Percentiles rank a stretch among this genome's conserved stretches.
phyloP scores from a whole-genome alignment of 768 basidiomycete species.

The Panellus pusillus region DNA sequence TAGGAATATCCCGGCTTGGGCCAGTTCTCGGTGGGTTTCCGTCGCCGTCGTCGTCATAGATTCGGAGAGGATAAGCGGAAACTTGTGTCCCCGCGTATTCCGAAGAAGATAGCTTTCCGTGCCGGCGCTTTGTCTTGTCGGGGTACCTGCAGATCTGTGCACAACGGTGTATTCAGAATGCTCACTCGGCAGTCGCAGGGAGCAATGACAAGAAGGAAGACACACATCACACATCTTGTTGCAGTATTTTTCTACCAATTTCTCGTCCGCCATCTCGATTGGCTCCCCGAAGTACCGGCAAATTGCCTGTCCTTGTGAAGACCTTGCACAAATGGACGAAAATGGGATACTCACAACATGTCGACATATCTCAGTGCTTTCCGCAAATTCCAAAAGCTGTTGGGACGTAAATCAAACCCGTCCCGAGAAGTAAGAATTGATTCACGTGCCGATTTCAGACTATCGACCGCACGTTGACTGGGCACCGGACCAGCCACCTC shows the following conservation, averaged over 20 bases:
- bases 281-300: constrained; percentile 81
- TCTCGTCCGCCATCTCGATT: constrained; percentile 50
- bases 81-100: constrained; percentile 30
- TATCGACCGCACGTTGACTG: constrained; percentile 66
- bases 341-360: constrained; percentile 57
- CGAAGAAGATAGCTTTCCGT: constrained; percentile 47
- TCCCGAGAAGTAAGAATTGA: neutral
- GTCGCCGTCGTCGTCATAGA: constrained; percentile 11
- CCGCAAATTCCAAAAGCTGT: constrained; percentile 51
- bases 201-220: neutral
- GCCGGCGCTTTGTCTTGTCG: constrained; percentile 55
- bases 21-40: constrained; percentile 20
- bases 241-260: constrained; percentile 54
- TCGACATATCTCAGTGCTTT: constrained; percentile 59
- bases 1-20: constrained; percentile 5
- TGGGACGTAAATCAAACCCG: neutral
- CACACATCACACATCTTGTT: constrained; percentile 81
- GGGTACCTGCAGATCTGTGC: constrained; percentile 76
- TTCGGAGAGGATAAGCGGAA: neutral
- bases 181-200: neutral
- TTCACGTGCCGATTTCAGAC: constrained; percentile 57
- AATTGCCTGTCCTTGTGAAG: constrained; percentile 47
- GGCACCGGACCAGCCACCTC: constrained; percentile 55
- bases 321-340: neutral
- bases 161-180: neutral